A percentile compares a stretch with the other conserved stretches of the same genome.
These are phyloP conservation scores for Onygena corvina DNA, from an alignment of 2,329 filamentous ascomycete genomes.

Conservation along the genomic window DNA sequence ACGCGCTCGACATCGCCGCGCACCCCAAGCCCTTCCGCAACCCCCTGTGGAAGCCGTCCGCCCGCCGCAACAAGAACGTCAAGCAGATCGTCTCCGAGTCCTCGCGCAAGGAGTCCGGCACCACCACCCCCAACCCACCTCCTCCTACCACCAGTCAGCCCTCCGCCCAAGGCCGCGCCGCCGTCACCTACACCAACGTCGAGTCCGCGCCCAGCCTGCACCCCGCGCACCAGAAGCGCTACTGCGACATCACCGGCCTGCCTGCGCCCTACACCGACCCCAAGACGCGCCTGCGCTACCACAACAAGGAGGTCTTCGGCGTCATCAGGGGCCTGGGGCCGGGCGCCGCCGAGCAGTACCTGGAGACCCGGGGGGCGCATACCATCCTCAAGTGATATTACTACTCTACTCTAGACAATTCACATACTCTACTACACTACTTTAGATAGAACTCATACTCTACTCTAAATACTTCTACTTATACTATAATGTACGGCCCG, in stretches of 20 bases:
- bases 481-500: slow-evolving; percentile 59
- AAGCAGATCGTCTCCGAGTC: slow-evolving; percentile 91
- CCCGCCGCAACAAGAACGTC: slow-evolving; percentile 96
- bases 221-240: slow-evolving; percentile 66
- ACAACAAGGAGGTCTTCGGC: slow-evolving; percentile 82
- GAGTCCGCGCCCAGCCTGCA: slow-evolving; percentile 81
- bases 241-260: slow-evolving; percentile 91
- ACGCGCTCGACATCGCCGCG: slow-evolving; percentile 83
- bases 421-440: too few species aligned
- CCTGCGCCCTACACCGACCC: slow-evolving; percentile 88
- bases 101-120: slow-evolving; percentile 76
- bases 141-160: too few species aligned
- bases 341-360: slow-evolving; percentile 71
- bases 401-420: too few species aligned
- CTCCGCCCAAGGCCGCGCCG: slow-evolving; percentile 49
- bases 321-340: slow-evolving; percentile 70
- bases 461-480: slow-evolving; percentile 12
- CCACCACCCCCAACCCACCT: too few species aligned
- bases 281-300: slow-evolving; percentile 85
- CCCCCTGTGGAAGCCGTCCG: slow-evolving; percentile 76
- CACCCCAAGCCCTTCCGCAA: slow-evolving; percentile 85
- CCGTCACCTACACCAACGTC: slow-evolving; percentile 88
- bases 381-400: slow-evolving; percentile 91
- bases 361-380: slow-evolving; percentile 83
- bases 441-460: too few species aligned